Percentiles rank a stretch among this genome's conserved stretches.
Conservation (phyloP, 108 stramenopile species). For the Aurantiochytrium sp. region DNA sequence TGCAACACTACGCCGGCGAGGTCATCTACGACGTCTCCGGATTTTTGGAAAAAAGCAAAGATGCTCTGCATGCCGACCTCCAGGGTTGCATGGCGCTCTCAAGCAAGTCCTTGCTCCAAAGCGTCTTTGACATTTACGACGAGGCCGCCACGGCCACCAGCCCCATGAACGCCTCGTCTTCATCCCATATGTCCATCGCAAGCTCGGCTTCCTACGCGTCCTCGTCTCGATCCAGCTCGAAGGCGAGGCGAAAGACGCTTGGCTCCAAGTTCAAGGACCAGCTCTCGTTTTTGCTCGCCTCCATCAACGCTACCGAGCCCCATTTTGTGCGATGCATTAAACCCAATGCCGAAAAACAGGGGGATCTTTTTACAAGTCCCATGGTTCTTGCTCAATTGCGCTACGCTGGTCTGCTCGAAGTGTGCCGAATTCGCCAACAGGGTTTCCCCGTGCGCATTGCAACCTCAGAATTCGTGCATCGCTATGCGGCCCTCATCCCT, state of each 20-base stretch:
- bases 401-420: slow-evolving; percentile 43
- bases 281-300: slow-evolving; percentile 65
- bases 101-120: slow-evolving; percentile 11
- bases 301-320: slow-evolving; percentile 79
- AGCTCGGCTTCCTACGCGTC: not conserved
- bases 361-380: slow-evolving; percentile 32
- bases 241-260: slow-evolving; percentile 30
- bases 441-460: slow-evolving; percentile 51
- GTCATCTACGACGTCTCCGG: slow-evolving; percentile 40
- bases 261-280: slow-evolving; percentile 75
- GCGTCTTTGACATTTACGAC: slow-evolving; percentile 34
- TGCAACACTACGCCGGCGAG: slow-evolving; percentile 46
- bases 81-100: slow-evolving; percentile 28
- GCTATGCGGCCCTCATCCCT: slow-evolving; percentile 28
- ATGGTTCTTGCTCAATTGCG: slow-evolving; percentile 40
- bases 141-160: not conserved
- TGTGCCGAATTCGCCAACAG: slow-evolving; percentile 45
- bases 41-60: slow-evolving; percentile 51
- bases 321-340: slow-evolving; percentile 98
- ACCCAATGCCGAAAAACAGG: slow-evolving; percentile 68
- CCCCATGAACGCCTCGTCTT: not conserved
- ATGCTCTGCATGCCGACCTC: slow-evolving; percentile 50
- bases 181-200: not conserved
- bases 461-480: not conserved
- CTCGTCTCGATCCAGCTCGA: not conserved